Base-by-base conservation (phyloP, 768 basidiomycete genomes). In the Amanita thiersii region DNA sequence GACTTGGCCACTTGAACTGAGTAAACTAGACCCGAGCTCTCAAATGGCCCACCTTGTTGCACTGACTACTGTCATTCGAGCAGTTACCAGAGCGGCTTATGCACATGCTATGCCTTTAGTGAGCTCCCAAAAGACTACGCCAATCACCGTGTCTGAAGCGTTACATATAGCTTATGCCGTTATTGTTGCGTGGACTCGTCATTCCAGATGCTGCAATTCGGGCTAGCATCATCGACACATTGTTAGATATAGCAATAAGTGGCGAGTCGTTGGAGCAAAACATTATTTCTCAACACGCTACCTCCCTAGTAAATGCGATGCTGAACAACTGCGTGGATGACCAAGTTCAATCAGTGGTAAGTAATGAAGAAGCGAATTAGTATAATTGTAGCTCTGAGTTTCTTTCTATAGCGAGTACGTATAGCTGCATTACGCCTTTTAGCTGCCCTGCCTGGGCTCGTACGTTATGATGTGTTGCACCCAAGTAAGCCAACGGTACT, bases 401-500 rank as follows among this genome's bases (percentile, higher is more conserved):
- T 12, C 17, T 15, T 31, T 25, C 23, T 40, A 44, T 55, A 96
- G 91, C 72, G 70, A 48, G 81, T 93, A 12, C 79, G 94, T 28
- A 66, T 72, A 5, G 69, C 79, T 17, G 86, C 94, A 0, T 65
- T 98, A 47, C 70, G 69, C 30, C 89, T 82, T 54, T 67, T 99
- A 2, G 77, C 72, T 2, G 63, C 76, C 14, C 57, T 99, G 34
- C 91, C 96, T 0, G 69, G 66, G 29, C 70, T 79, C 24, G 75
- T 97, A 37, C 79, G 85, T 24, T 94, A 90, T 57, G 82, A 87
- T 49, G 64, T 83, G 9, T 68, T 99, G 28, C 90, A 94, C 54
- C 81, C 86, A 1, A 72, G 77, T 53, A 97, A 90, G 59, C 45
- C 75, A 2, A 63, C 55, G 0, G 85, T 96, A 17, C 58, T 97